These are phyloP conservation scores for Stylonectria norvegica DNA, from an alignment of 2,329 filamentous ascomycete species.

Conservation along the genomic window DNA sequence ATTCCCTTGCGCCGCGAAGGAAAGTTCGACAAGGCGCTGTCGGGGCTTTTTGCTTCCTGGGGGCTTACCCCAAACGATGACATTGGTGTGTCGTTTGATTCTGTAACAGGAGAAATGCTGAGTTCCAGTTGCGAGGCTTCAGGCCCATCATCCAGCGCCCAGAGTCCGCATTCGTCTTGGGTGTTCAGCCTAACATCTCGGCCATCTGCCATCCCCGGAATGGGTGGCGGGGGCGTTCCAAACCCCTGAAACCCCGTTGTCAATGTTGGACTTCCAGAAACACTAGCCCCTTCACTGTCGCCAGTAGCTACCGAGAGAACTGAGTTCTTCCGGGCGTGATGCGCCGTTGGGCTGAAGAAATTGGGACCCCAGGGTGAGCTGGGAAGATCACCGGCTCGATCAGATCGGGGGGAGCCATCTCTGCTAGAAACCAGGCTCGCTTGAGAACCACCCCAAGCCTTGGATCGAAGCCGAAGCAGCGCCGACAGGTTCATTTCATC, in stretches of 20 bases:
- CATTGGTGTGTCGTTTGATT: constrained; percentile 15
- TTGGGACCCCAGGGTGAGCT: constrained; percentile 39
- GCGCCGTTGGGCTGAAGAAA: constrained; percentile 20
- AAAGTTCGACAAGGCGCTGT: constrained; percentile 9
- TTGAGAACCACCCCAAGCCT: constrained; percentile 79
- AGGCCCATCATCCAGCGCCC: constrained; percentile 10
- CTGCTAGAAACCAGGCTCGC: constrained; percentile 60
- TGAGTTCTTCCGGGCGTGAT: constrained; percentile 48
- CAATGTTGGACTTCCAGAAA: constrained; percentile 49
- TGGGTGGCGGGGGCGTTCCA: constrained; percentile 21
- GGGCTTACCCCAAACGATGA: constrained; percentile 19
- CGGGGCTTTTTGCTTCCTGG: constrained; percentile 17
- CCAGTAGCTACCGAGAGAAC: constrained; percentile 47
- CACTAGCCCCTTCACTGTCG: constrained; percentile 46
- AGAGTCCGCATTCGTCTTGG: constrained; percentile 10
- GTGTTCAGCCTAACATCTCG: no score
- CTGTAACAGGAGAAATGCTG: constrained; percentile 19
- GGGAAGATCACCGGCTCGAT: constrained; percentile 47
- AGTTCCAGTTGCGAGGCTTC: constrained; percentile 11
- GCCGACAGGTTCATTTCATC: constrained; percentile 70
- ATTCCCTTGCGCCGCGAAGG: constrained; percentile 17
- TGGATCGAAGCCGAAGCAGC: constrained; percentile 68
- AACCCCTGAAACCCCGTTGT: constrained; percentile 31
- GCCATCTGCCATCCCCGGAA: constrained; percentile 16
- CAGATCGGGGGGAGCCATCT: constrained; percentile 49